Evolutionary conservation across 257 asterid genomes (phyloP).

Genomic region (Mentha longifolia): DNA sequence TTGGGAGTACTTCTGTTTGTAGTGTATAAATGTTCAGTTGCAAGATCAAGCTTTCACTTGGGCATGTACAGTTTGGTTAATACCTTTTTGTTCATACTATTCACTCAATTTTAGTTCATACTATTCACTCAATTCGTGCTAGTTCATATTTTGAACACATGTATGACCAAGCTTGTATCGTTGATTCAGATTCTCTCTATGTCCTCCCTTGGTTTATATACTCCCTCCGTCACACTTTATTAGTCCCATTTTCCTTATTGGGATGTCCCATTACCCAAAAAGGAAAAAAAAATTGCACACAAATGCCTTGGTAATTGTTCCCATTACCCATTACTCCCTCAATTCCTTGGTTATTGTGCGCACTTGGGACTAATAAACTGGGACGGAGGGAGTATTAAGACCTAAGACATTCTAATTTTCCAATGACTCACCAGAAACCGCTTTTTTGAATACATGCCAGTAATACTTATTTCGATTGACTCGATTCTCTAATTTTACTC

Average conservation of each 20-base stretch:
- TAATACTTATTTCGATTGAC: not conserved
- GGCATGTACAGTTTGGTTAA: slow-evolving; percentile 9
- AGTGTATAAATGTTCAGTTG: slow-evolving; percentile 18
- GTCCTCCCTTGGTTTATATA: slow-evolving; percentile 11
- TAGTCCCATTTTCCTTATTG: too few relatives aligned
- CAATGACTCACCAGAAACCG: not conserved
- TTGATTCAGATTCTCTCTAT: slow-evolving; percentile 14
- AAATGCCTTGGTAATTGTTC: too few relatives aligned
- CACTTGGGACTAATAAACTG: too few relatives aligned
- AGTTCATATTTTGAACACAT: not conserved
- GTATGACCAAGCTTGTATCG: not conserved
- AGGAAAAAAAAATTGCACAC: too few relatives aligned
- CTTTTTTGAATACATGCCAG: not conserved
- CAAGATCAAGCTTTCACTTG: not conserved
- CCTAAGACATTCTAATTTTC: slow-evolving; percentile 5
- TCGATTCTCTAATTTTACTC: not conserved
- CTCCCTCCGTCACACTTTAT: too few relatives aligned
- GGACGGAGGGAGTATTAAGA: too few relatives aligned
- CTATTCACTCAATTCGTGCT: not conserved
- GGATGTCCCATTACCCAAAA: too few relatives aligned
- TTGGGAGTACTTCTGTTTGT: not conserved
- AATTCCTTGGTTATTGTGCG: too few relatives aligned
- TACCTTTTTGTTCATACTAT: not conserved
- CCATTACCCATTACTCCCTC: too few relatives aligned
- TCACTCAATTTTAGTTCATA: not conserved